Evolutionary conservation across 2,329 filamentous ascomycete genomes (phyloP).

Genomic region (Lasiodiplodia sp.): DNA sequence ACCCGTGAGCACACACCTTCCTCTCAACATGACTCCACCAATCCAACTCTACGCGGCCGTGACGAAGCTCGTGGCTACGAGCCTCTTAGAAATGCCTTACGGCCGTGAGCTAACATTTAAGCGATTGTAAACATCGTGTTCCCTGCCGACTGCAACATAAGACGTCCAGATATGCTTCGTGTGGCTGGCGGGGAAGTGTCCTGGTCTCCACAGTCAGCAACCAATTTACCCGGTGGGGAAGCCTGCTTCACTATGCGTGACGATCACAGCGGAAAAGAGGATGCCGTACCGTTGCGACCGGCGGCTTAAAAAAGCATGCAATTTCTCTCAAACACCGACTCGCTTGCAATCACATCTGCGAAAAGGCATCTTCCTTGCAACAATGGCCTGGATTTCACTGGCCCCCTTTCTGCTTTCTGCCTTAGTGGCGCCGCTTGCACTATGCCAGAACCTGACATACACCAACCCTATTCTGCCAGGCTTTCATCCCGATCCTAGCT

Average conservation of each 20-base stretch:
- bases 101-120: not conserved
- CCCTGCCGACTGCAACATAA: constrained; percentile 9
- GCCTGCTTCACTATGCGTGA: constrained; percentile 1
- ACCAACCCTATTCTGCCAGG: constrained; percentile 57
- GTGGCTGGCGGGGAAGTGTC: constrained; percentile 19
- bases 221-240: constrained; percentile 24
- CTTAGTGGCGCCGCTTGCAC: not conserved
- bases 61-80: not conserved
- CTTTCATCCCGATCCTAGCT: constrained; percentile 56
- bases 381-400: not conserved
- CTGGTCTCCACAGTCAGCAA: constrained; percentile 13
- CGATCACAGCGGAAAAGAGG: not conserved
- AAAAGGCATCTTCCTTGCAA: constrained; percentile 19
- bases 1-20: not conserved
- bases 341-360: constrained; percentile 6
- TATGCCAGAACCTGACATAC: constrained; percentile 7
- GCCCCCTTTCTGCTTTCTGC: constrained; percentile 4
- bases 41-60: not conserved
- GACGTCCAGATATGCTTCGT: constrained; percentile 23
- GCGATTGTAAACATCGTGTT: not conserved
- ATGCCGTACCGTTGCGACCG: constrained; percentile 8
- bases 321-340: constrained; percentile 20
- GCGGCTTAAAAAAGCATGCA: constrained; percentile 23
- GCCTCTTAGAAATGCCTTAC: not conserved
- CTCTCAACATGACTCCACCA: not conserved